Base-by-base conservation (phyloP, 495 filamentous ascomycete genomes). In the Penicillium atrosanguineum region DNA sequence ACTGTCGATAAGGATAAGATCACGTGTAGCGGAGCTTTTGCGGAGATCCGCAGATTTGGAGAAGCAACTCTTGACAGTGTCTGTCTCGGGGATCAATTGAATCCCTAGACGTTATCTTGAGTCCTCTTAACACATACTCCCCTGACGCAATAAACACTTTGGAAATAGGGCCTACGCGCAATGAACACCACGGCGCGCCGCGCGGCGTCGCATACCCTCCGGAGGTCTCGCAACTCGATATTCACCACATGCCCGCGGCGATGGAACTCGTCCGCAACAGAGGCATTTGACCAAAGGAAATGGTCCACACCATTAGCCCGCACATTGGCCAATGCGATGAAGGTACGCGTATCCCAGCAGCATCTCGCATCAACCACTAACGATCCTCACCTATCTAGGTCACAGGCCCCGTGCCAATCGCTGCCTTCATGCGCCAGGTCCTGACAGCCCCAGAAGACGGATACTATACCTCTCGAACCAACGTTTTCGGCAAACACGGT, bases 341-440 rank as follows among this genome's bases (percentile, higher is more conserved):
- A 84, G 56, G 91, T 95, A 73, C 53, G 60, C 26, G 44, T 6
- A 37, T 31, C 7, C 36, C 31, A 44, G 14, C 20, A 9, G 15
- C 7, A 51, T n/a, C 38, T 25, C 15, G 4, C 4, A 18, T 42
- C 11, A 34, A 12, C 31, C 14, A 34, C 46, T 50, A 25, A 55
- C 46, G 15, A 46, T 12, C 16, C 1, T 51, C 31, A 41, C 50
- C 23, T 82, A 78, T 36, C 29, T 43, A 75, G 68, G 71, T 72
- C 28, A 97, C 93, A 15, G 94, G 94, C 3, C 94, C 94, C 6
- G 85, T 97, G 38, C 87, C 94, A 5, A 83, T 98, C 48, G 92
- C 94, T 21, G 82, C 88, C 36, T 98, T 91, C 70, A 98, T 98
- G 94, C 91, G 94, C 64, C 94, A 97, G 85, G 96, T 93, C 68